Evolutionary conservation across 2,329 filamentous ascomycete species (phyloP).

Genomic region (Akanthomyces lecanii): DNA sequence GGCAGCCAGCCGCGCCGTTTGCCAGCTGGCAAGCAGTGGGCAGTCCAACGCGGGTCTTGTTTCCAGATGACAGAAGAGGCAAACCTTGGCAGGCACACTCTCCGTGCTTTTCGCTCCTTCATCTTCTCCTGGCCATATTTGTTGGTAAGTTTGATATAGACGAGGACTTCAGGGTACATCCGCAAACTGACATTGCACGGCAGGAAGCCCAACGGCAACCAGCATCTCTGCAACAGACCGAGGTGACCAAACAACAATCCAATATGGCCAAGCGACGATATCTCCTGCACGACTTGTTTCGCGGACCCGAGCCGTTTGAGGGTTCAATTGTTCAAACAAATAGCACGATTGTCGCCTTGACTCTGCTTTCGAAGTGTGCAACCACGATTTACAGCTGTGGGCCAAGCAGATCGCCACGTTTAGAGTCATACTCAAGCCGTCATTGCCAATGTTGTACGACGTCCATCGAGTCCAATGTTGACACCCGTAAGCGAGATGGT

Average conservation of each 20-base stretch:
- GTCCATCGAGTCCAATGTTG: neutral
- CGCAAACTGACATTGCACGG: constrained; percentile 2
- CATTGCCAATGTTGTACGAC: neutral
- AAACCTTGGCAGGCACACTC: constrained; percentile 10
- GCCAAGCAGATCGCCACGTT: neutral
- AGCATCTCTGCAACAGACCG: neutral
- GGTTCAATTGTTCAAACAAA: neutral
- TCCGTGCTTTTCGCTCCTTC: neutral
- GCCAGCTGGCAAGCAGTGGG: constrained; percentile 10
- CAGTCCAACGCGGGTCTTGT: constrained; percentile 10
- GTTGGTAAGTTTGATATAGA: constrained; percentile 4
- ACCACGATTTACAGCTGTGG: neutral
- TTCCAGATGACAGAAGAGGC: constrained; percentile 13
- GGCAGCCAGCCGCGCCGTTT: constrained; percentile 12
- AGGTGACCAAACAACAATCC: too few relatives aligned
- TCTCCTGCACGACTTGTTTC: neutral
- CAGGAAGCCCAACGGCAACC: neutral
- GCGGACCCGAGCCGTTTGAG: neutral
- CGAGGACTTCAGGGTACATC: constrained; percentile 1
- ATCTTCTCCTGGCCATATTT: neutral
- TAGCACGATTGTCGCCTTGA: neutral
- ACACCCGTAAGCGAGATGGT: constrained; percentile 3
- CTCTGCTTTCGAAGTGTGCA: neutral
- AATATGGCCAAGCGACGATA: neutral
- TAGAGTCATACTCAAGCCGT: too few relatives aligned